Percentiles rank a stretch among this genome's conserved stretches.
Conservation (phyloP, 768 basidiomycete genomes). For the Chiua virens region DNA sequence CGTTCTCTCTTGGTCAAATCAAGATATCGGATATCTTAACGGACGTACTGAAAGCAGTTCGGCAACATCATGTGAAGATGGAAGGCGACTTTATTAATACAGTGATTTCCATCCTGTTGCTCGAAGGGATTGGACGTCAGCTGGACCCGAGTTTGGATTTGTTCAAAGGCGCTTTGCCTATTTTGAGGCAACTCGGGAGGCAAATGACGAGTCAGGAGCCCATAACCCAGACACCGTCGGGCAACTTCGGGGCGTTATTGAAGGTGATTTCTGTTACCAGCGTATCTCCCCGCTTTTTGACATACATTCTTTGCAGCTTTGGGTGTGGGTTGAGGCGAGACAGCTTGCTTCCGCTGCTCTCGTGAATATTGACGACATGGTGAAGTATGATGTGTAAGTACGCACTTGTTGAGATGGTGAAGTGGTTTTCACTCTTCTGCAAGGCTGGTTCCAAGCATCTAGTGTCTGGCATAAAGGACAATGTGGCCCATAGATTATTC, state of each 20-base stretch:
- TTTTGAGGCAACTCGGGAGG: conserved; percentile 85
- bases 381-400: conserved; percentile 84
- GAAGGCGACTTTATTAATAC: conserved; percentile 99
- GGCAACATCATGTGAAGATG: conserved; percentile 95
- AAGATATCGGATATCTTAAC: conserved; percentile 92
- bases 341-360: conserved; percentile 80
- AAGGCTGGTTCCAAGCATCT: conserved; percentile 56
- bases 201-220: conserved; percentile 82
- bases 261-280: conserved; percentile 58
- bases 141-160: conserved; percentile 90
- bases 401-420: background rate
- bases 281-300: background rate
- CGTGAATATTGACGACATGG: conserved; percentile 78
- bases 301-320: conserved; percentile 52
- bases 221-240: conserved; percentile 59
- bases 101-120: conserved; percentile 86
- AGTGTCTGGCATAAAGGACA: background rate
- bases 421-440: conserved; percentile 12
- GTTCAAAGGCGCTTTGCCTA: conserved; percentile 94
- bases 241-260: conserved; percentile 80
- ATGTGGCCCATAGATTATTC: conserved; percentile 13
- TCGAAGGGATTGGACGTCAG: conserved; percentile 96
- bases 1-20: conserved; percentile 95
- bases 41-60: conserved; percentile 83
- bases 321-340: conserved; percentile 93